Evolutionary conservation across 2,329 filamentous ascomycete species (phyloP).

Genomic region (Emergomyces orientalis): DNA sequence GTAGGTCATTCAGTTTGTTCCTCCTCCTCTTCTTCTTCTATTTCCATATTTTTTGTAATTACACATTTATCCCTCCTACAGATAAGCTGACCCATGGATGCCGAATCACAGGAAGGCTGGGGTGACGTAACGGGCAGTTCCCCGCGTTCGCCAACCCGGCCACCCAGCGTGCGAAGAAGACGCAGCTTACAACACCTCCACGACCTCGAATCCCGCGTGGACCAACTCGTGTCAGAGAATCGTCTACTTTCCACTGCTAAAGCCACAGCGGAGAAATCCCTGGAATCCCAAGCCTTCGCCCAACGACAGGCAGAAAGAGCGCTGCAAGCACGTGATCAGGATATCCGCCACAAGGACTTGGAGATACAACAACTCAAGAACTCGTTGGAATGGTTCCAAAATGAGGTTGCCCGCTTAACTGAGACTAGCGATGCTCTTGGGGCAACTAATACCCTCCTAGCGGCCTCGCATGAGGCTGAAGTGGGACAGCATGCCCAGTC

Average conservation of each 20-base stretch:
- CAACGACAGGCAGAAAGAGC: conserved; percentile 48
- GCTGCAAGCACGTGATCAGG: conserved; percentile 55
- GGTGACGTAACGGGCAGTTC: conserved; percentile 69
- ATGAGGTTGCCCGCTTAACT: conserved; percentile 69
- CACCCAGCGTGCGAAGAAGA: conserved; percentile 89
- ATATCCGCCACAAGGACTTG: conserved; percentile 70
- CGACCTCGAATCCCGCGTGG: conserved; percentile 77
- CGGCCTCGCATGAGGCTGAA: conserved; percentile 61
- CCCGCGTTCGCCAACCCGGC: conserved; percentile 79
- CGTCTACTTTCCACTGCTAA: conserved; percentile 65
- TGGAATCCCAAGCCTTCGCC: conserved; percentile 47
- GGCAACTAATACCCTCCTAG: conserved; percentile 67
- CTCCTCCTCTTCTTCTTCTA: conserved; percentile 10
- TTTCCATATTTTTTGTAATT: not conserved
- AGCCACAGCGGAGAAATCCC: conserved; percentile 55
- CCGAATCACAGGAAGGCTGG: conserved; percentile 65
- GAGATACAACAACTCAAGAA: conserved; percentile 77
- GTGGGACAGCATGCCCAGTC: conserved; percentile 52
- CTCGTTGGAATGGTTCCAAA: conserved; percentile 68
- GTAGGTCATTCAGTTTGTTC: conserved; percentile 52
- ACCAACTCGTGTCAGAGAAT: conserved; percentile 74
- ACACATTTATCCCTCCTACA: not conserved
- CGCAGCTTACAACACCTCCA: conserved; percentile 92
- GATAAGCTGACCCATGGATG: conserved; percentile 9
- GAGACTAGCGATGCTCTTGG: conserved; percentile 72